Percentiles rank a stretch among this genome's conserved stretches.
Evolutionary conservation across 371 early-diverging fungal genomes (phyloP).

Genomic region (Apophysomyces ossiformis): DNA sequence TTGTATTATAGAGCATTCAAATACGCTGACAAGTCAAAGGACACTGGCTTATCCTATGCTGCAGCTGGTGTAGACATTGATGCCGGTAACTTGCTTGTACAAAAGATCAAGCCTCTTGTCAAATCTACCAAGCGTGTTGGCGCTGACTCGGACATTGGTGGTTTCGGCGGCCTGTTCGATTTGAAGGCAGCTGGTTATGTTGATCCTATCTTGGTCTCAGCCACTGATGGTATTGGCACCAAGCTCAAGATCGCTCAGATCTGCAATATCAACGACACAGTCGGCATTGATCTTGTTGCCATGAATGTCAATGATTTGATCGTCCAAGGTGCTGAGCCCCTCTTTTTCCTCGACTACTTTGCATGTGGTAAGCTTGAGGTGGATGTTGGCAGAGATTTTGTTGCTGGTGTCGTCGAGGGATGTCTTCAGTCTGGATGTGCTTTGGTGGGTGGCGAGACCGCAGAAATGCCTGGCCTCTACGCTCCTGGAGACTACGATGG

Average conservation of each 20-base stretch:
- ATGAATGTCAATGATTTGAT: conserved; percentile 99
- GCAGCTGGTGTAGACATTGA: conserved; percentile 97
- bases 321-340: conserved; percentile 98
- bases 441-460: conserved; percentile 98
- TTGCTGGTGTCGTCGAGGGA: conserved; percentile 94
- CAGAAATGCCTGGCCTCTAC: conserved; percentile 98
- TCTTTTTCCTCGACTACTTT: conserved; percentile 97
- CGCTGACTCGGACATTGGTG: conserved; percentile 96
- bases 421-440: conserved; percentile 93
- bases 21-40: conserved; percentile 51
- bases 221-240: conserved; percentile 98
- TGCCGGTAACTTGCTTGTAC: conserved; percentile 92
- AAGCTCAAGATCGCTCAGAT: conserved; percentile 95
- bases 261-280: conserved; percentile 85
- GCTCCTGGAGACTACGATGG: conserved; percentile 88
- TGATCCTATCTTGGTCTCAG: conserved; percentile 93
- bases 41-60: conserved; percentile 78
- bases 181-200: conserved; percentile 88
- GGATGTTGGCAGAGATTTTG: conserved; percentile 88
- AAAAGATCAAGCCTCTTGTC: conserved; percentile 93
- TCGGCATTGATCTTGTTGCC: conserved; percentile 96
- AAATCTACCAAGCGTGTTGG: conserved; percentile 91
- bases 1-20: conserved; percentile 60
- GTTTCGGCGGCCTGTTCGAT: conserved; percentile 98
- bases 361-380: conserved; percentile 95